Evolutionary conservation across 176 grass and related monocot species (phyloP).

Genomic region (Paspalum vaginatum): DNA sequence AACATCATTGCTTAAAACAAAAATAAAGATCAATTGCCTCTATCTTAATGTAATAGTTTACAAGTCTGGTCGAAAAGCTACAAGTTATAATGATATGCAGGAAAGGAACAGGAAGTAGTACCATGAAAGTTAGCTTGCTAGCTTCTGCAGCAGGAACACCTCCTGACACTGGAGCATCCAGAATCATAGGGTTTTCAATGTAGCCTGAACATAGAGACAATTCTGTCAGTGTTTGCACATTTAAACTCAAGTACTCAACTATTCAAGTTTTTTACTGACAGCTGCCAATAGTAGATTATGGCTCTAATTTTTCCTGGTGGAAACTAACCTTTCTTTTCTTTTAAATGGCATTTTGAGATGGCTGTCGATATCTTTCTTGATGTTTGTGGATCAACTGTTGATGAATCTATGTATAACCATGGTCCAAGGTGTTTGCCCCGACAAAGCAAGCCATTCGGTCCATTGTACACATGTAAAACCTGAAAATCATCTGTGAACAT

Average conservation of each 20-base stretch:
- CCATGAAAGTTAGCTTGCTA: slow-evolving; percentile 93
- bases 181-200: slow-evolving; percentile 63
- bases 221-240: neutral
- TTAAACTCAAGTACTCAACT: neutral
- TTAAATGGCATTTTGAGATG: slow-evolving; percentile 67
- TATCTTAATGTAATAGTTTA: slow-evolving; percentile 13
- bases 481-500: slow-evolving; percentile 34
- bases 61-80: slow-evolving; percentile 5
- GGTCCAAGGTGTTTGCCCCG: slow-evolving; percentile 46
- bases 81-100: slow-evolving; percentile 19
- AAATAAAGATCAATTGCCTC: slow-evolving; percentile 26
- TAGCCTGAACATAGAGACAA: slow-evolving; percentile 57
- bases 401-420: slow-evolving; percentile 97
- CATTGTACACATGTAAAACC: slow-evolving; percentile 88
- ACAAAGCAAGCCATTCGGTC: slow-evolving; percentile 65
- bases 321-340: slow-evolving; percentile 79
- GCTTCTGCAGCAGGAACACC: slow-evolving; percentile 94
- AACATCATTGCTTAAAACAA: slow-evolving; percentile 35
- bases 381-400: slow-evolving; percentile 92
- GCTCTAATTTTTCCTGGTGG: neutral
- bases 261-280: neutral
- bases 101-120: too few relatives aligned
- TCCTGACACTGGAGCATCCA: slow-evolving; percentile 94
- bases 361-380: slow-evolving; percentile 80
- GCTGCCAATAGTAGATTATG: neutral